Conservation (phyloP, 192 early-diverging fungal genomes). For the Chytriomyces sp. region DNA sequence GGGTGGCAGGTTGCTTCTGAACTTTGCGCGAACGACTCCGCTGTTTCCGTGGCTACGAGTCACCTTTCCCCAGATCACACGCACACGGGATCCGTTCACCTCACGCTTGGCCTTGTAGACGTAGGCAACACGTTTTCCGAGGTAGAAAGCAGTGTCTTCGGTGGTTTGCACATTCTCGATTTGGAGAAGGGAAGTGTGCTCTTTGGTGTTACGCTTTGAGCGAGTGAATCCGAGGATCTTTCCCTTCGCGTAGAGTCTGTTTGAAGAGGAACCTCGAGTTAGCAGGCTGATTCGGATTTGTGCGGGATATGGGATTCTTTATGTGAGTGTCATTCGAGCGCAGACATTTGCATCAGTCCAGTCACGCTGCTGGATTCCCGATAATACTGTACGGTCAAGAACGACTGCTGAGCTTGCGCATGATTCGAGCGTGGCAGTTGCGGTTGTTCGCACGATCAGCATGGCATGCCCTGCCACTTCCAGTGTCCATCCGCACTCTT, state of each 20-base stretch:
- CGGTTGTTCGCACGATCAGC: too few species aligned
- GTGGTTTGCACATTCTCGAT: constrained; percentile 89
- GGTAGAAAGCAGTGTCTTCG: constrained; percentile 93
- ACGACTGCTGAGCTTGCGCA: too few species aligned
- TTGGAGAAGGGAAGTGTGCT: constrained; percentile 87
- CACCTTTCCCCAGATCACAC: constrained; percentile 97
- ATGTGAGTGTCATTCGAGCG: too few species aligned
- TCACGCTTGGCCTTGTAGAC: constrained; percentile 91
- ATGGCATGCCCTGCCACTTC: too few species aligned
- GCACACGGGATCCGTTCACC: constrained; percentile 89
- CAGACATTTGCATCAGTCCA: too few species aligned
- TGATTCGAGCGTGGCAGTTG: too few species aligned
- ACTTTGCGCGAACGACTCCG: constrained; percentile 94
- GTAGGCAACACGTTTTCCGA: constrained; percentile 96
- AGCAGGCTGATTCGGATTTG: too few species aligned
- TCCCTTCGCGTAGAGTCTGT: constrained; percentile 96
- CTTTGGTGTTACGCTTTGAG: constrained; percentile 87
- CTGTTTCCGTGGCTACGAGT: constrained; percentile 93
- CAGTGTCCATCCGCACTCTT: too few species aligned
- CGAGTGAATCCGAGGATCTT: constrained; percentile 94
- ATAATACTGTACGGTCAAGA: too few species aligned
- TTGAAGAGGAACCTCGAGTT: not conserved
- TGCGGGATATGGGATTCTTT: too few species aligned
- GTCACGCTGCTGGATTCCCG: too few species aligned
- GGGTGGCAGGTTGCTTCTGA: constrained; percentile 95